These are phyloP conservation scores for Diaporthe velutina DNA, from an alignment of 2,329 filamentous ascomycete genomes.

Conservation along the genomic window DNA sequence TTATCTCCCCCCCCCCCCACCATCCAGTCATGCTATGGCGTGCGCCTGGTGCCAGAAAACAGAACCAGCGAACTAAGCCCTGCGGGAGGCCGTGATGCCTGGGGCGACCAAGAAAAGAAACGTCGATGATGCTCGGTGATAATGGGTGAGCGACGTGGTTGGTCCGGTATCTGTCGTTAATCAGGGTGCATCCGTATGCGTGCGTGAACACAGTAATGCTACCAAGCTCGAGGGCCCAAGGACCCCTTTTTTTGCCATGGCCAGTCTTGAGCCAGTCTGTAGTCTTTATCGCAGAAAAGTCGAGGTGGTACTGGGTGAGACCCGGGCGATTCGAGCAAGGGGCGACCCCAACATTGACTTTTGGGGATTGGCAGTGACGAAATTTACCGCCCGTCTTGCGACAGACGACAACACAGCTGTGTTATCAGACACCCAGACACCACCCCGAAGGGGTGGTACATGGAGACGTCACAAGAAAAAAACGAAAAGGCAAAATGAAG, in stretches of 20 bases:
- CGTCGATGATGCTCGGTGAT: not conserved
- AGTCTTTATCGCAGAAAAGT: not conserved
- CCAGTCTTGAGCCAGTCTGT: too few relatives aligned
- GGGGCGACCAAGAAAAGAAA: not conserved
- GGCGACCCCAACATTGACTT: slow-evolving; percentile 2
- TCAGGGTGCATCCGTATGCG: not conserved
- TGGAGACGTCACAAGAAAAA: not conserved
- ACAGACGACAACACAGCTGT: slow-evolving; percentile 3
- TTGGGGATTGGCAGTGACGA: slow-evolving; percentile 20
- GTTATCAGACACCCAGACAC: slow-evolving; percentile 17
- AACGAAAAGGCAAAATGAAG: slow-evolving; percentile 2
- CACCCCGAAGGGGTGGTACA: not conserved
- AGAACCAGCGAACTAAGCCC: slow-evolving; percentile 18
- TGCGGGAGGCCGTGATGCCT: slow-evolving; percentile 5
- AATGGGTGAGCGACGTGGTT: not conserved
- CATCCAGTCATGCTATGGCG: slow-evolving; percentile 28
- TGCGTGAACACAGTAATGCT: not conserved
- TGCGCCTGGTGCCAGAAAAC: not conserved
- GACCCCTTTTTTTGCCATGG: slow-evolving; percentile 5
- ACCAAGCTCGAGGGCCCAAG: not conserved
- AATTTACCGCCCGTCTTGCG: slow-evolving; percentile 11
- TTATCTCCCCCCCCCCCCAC: slow-evolving; percentile 36
- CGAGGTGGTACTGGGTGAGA: slow-evolving; percentile 21
- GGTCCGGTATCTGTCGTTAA: slow-evolving; percentile 13
- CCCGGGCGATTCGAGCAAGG: slow-evolving; percentile 8